Conservation (phyloP, 495 filamentous ascomycete species). For the Aspergillus panamensis region DNA sequence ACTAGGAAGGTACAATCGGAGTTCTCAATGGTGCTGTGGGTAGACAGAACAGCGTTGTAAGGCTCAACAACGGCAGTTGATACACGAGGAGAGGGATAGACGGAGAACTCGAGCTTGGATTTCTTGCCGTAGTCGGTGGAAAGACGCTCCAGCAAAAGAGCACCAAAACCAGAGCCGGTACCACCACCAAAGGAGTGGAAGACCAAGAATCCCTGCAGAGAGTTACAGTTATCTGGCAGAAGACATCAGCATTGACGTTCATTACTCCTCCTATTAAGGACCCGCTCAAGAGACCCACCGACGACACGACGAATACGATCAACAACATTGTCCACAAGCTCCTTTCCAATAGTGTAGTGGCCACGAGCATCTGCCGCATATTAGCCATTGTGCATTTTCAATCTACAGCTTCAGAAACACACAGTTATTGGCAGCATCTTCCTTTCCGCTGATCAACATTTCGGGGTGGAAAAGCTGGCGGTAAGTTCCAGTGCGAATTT, state of each 20-base stretch:
- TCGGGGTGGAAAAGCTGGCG: slow-evolving; percentile 89
- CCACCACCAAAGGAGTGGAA: slow-evolving; percentile 95
- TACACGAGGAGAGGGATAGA: slow-evolving; percentile 82
- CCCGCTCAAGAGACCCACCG: slow-evolving; percentile 44
- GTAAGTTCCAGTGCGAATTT: slow-evolving; percentile 80
- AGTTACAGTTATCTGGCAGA: slow-evolving; percentile 76
- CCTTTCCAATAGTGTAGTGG: slow-evolving; percentile 91
- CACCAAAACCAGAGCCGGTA: slow-evolving; percentile 88
- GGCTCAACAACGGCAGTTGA: slow-evolving; percentile 89
- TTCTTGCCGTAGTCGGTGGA: slow-evolving; percentile 91
- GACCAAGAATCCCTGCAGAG: slow-evolving; percentile 86
- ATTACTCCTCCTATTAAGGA: not conserved
- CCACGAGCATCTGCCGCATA: slow-evolving; percentile 69
- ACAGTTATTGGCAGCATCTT: slow-evolving; percentile 93
- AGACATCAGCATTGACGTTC: slow-evolving; percentile 17
- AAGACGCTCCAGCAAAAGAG: slow-evolving; percentile 81
- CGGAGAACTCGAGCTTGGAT: slow-evolving; percentile 88
- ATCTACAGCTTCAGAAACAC: slow-evolving; percentile 2
- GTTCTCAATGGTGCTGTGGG: slow-evolving; percentile 92
- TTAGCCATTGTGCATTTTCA: slow-evolving; percentile 24
- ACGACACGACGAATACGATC: slow-evolving; percentile 81
- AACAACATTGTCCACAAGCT: slow-evolving; percentile 77
- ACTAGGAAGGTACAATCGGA: slow-evolving; percentile 91
- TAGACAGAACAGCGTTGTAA: slow-evolving; percentile 88
- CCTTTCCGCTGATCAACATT: slow-evolving; percentile 83